These are phyloP conservation scores for Melanogaster broomeanus DNA, from an alignment of 768 basidiomycete species.

Conservation along the genomic window DNA sequence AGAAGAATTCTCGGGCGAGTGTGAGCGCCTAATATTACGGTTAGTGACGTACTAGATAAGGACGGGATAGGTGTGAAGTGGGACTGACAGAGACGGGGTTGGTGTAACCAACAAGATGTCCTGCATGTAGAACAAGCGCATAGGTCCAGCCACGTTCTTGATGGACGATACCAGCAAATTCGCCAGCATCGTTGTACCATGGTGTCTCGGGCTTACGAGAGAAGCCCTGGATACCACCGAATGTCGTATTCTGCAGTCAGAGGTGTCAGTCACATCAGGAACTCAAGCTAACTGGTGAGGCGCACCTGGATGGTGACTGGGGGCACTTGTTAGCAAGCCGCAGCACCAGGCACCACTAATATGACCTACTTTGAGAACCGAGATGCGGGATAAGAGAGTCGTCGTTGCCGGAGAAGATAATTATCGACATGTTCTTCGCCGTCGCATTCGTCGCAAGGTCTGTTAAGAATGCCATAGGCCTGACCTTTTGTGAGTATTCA, in stretches of 20 bases:
- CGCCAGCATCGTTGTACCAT: constrained; percentile 60
- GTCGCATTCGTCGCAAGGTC: constrained; percentile 70
- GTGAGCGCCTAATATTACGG: constrained; percentile 49
- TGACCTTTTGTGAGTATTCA: constrained; percentile 25
- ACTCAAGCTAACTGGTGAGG: neutral
- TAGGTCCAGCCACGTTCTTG: constrained; percentile 68
- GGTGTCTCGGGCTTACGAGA: constrained; percentile 66
- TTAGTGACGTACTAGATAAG: neutral
- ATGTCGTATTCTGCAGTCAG: constrained; percentile 65
- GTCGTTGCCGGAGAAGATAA: constrained; percentile 70
- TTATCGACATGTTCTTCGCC: constrained; percentile 47
- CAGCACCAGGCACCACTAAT: neutral
- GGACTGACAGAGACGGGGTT: constrained; percentile 47
- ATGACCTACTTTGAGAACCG: constrained; percentile 56
- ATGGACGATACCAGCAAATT: constrained; percentile 68
- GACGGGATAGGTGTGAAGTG: neutral
- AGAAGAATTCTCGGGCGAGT: constrained; percentile 65
- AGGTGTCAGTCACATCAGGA: neutral
- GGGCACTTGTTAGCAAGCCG: constrained; percentile 9
- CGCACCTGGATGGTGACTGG: constrained; percentile 57
- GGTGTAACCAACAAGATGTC: constrained; percentile 40
- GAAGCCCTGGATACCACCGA: constrained; percentile 77
- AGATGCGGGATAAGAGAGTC: constrained; percentile 65
- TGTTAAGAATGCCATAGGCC: constrained; percentile 63
- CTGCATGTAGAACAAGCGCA: constrained; percentile 37